Conservation (phyloP, 208 protist species). For the Angomonas ambiguus region DNA sequence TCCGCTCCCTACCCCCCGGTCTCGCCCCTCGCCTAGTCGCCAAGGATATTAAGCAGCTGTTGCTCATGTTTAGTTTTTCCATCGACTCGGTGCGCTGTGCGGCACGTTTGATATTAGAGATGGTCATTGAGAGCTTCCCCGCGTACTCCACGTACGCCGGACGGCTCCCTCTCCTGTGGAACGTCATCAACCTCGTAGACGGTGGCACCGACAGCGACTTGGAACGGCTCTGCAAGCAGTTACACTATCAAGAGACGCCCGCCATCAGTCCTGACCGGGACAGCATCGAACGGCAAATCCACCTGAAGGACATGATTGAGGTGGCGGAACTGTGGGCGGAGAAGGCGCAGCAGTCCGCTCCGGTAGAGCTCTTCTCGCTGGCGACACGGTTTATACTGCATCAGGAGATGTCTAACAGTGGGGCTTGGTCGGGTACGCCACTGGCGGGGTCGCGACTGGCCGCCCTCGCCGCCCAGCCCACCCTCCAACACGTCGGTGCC, state of each 20-base stretch:
- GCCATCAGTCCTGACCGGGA: slow-evolving; percentile 42
- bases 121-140: slow-evolving; percentile 53
- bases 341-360: slow-evolving; percentile 23
- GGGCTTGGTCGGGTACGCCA: slow-evolving; percentile 11
- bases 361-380: slow-evolving; percentile 48
- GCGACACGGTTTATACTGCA: slow-evolving; percentile 63
- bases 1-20: slow-evolving; percentile 31
- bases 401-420: slow-evolving; percentile 26
- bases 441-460: slow-evolving; percentile 32
- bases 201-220: slow-evolving; percentile 39
- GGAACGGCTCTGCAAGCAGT: slow-evolving; percentile 45
- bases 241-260: slow-evolving; percentile 43
- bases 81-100: slow-evolving; percentile 57
- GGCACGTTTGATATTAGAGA: slow-evolving; percentile 43
- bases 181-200: slow-evolving; percentile 60
- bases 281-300: slow-evolving; percentile 45
- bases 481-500: slow-evolving; percentile 9
- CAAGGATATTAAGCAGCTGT: slow-evolving; percentile 57
- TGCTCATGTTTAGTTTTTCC: slow-evolving; percentile 66
- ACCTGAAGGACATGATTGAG: slow-evolving; percentile 32
- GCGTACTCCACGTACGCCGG: slow-evolving; percentile 40
- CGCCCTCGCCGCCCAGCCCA: slow-evolving; percentile 29
- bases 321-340: slow-evolving; percentile 52
- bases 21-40: slow-evolving; percentile 44
- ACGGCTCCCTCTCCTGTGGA: slow-evolving; percentile 73